Conservation (phyloP, 129 eudicot species). For the Lactuca saligna region DNA sequence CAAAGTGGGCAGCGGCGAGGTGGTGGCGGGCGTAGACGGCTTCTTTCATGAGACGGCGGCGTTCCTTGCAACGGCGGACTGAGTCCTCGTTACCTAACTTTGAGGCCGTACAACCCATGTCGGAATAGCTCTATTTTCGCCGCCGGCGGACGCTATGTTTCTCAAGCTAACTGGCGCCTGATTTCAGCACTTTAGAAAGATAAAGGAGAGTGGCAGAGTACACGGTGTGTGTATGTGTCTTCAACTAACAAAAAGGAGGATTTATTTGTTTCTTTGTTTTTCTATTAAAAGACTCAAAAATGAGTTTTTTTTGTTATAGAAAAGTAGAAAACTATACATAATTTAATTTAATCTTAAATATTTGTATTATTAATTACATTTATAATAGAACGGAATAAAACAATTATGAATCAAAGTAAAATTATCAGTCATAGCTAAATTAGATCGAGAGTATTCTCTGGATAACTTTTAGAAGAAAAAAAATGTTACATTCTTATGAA, state of each 20-base stretch:
- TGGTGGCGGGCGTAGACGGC: constrained; percentile 98
- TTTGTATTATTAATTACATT: no score
- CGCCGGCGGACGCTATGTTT: constrained; percentile 18
- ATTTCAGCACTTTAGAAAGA: constrained; percentile 25
- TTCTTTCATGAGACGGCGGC: constrained; percentile 86
- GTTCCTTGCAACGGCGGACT: constrained; percentile 90
- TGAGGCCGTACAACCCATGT: constrained; percentile 89
- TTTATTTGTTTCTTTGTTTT: constrained; percentile 17
- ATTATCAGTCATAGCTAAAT: no score
- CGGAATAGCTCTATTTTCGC: constrained; percentile 3
- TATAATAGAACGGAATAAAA: no score
- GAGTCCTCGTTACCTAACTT: constrained; percentile 96
- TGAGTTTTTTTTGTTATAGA: neutral
- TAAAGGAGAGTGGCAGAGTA: constrained; percentile 18
- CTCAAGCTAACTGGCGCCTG: constrained; percentile 22
- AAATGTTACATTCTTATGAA: no score
- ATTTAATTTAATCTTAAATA: no score
- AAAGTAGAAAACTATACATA: neutral
- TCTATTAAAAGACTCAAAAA: constrained; percentile 18
- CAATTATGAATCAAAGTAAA: no score
- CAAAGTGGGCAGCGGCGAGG: constrained; percentile 98
- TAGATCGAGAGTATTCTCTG: no score
- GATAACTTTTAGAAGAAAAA: no score
- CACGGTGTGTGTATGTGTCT: constrained; percentile 16
- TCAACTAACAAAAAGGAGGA: constrained; percentile 21